Base-by-base conservation (phyloP, 768 basidiomycete genomes). In the Xerocomellus chrysenteron region DNA sequence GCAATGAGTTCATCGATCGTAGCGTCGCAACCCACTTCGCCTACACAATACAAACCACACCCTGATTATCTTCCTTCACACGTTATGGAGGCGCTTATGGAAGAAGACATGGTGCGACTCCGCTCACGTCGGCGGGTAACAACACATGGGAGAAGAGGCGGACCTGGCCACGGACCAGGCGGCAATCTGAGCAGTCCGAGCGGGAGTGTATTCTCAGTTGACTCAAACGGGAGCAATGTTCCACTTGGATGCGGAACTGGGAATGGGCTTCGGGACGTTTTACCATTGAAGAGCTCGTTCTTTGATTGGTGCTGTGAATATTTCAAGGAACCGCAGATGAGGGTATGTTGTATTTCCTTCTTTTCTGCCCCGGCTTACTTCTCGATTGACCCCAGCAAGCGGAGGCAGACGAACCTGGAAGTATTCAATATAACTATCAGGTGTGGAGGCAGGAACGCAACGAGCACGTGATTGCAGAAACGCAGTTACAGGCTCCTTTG, bases 281-380 rank as follows among this genome's bases (percentile, higher is more conserved):
- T 98, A 59, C 97, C 97, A 0, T 73, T 99, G 65, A 93, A 92
- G 74, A 95, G 93, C 67, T 79, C 83, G 10, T 96, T 92, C 75
- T 99, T 88, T 68, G 96, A 98, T 67, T 98, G 94, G 92, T 94
- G 94, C 57, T 83, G 85, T 65, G 95, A 98, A 68, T 98, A 98
- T 70, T 99, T 98, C 77, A 94, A 90, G 59, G 95, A 98, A 70
- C 94, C 96, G 4, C 97, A 99, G 72, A 98, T 99, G 96, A 87
- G 93, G 79, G 94, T 96, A 69, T 65, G 85, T 64, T 14, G 35
- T 40, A 28, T 19, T 56, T 49, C 33, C 36, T 41, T n/a, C 46
- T 52, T 14, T 46, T 35, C n/a, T 41, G 2, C 40, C 16, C 13
- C 14, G 43, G 50, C 56, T 67, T 56, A 56, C 62, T n/a, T 47